Evolutionary conservation across 106 monocot genomes (phyloP), one percentile per base, ranked within the genome.

Genomic region (Agapanthus africanus): DNA sequence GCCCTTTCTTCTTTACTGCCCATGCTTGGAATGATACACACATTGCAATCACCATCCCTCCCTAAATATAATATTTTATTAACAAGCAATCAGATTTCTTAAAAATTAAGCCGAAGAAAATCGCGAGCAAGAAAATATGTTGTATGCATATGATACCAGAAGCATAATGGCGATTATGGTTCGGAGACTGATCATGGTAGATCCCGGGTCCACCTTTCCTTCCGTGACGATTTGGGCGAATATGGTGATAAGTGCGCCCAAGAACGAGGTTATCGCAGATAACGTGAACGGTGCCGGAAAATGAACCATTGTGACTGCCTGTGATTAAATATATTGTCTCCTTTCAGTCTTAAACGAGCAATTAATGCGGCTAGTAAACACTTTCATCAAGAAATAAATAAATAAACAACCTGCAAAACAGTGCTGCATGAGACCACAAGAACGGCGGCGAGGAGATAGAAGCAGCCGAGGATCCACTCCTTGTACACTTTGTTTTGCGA

Each of bases 1-100:
- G 91, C 11, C 91, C 91, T 47, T 84, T 84, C 76, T 69, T 87
- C 75, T 82, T 62, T 32, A 91, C 76, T 54, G 83, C 84, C 91
- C 91, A 91, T 39, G 82, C 80, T 62, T 87, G 87, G 44, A 91
- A 87, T 70, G 71, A 71, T 37, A 87, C 33, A 54, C 87, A 84
- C 6, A 76, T 14, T 16, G 81, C 74, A 36, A 67, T 71, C 67
- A 76, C 56, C 46, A 84, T 69, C 35, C 72, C 75, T 37, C 83
- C 84, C 91, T 91, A n/a, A n/a, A n/a, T n/a, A n/a, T n/a, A n/a
- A n/a, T n/a, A n/a, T n/a, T n/a, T n/a, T 23, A 54, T 26, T 54
- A 27, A 54, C 4, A 26, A 54, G 7, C 13, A 59, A 59, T 30
- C 3, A 32, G 31, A n/a, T n/a, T n/a, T n/a, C n/a, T n/a, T n/a